Evolutionary conservation across 1,139 yeast genomes (phyloP), one percentile per base, ranked within the genome.

Genomic region (Pichia sp.): DNA sequence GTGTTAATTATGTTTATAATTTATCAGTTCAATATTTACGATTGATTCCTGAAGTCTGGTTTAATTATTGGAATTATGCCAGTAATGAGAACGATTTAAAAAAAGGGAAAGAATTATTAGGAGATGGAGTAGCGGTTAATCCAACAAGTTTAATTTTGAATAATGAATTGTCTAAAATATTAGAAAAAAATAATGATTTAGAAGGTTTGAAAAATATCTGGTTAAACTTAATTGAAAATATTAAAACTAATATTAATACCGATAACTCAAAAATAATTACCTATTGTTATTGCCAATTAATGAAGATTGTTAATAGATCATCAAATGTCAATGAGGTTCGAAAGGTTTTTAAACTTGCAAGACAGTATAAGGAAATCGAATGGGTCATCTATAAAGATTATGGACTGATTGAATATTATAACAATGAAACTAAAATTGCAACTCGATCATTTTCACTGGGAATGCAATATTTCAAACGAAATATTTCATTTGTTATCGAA

Each of bases 31-130:
- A 82, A 58, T 66, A 76, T 40, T 68, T 87, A 55, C 74, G 87
- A 28, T 87, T 84, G 62, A 78, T 76, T 37, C 87, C 97, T 0
- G 95, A 87, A 58, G 65, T 86, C 33, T 92, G 97, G 97, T 89
- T 80, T 62, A 81, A 82, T 47, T 87, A 76, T 43, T 70, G 54
- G 1, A 40, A 42, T n/a, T 55, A 55, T 44, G 25, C 55, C 5
- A 41, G 43, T 3, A 45, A 43, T 29, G 45, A 61, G 54, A 45
- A 61, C 66, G 49, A 46, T 2, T 22, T 23, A 3, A 27, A 30
- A 2, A 20, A 34, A 16, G 24, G 41, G 11, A 26, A 48, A 35
- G 68, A 74, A 33, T 54, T 82, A 28, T 65, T 87, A 39, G 64
- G 62, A 25, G 74, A 75, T 47, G 89, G 87, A 3, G 59, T 82